Percentiles rank a stretch among this genome's conserved stretches.
Evolutionary conservation across 345 rosid species (phyloP).

Genomic region (Carallia brachiata): DNA sequence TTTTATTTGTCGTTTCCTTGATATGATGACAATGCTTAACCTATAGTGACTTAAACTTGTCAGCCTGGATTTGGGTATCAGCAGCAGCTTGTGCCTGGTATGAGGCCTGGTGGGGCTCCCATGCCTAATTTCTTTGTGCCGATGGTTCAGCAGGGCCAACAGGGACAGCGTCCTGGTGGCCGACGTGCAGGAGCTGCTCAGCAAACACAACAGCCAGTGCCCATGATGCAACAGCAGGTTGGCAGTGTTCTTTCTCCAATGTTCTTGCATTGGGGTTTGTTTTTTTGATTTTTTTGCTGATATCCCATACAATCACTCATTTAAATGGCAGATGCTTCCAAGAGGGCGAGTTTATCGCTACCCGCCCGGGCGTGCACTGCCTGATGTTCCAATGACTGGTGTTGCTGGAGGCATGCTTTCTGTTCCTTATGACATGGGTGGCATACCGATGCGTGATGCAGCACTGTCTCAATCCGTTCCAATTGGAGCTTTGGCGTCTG

Average conservation of each 20-base stretch:
- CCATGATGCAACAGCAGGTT: slow-evolving; percentile 87
- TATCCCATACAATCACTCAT: neutral
- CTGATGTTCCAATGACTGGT: slow-evolving; percentile 64
- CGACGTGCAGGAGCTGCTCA: slow-evolving; percentile 64
- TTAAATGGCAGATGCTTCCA: slow-evolving; percentile 60
- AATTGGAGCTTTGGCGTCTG: slow-evolving; percentile 75
- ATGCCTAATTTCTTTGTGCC: slow-evolving; percentile 82
- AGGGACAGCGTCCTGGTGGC: slow-evolving; percentile 81
- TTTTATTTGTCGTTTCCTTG: neutral
- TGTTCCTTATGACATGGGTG: slow-evolving; percentile 68
- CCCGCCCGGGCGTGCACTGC: slow-evolving; percentile 78
- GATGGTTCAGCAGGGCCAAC: slow-evolving; percentile 91
- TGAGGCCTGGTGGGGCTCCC: slow-evolving; percentile 79
- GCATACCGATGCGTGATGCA: slow-evolving; percentile 61
- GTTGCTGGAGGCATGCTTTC: slow-evolving; percentile 73
- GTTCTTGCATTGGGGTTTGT: neutral
- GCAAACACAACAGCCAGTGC: slow-evolving; percentile 75
- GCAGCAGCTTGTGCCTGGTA: slow-evolving; percentile 90
- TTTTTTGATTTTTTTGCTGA: neutral
- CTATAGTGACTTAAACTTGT: neutral
- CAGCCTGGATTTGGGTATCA: slow-evolving; percentile 94
- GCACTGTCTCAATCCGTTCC: slow-evolving; percentile 63
- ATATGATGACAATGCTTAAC: neutral
- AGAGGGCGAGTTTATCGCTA: slow-evolving; percentile 71
- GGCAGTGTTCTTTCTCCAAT: neutral